Conservation (phyloP, 2,329 filamentous ascomycete species). For the Delphinella strobiligena region DNA sequence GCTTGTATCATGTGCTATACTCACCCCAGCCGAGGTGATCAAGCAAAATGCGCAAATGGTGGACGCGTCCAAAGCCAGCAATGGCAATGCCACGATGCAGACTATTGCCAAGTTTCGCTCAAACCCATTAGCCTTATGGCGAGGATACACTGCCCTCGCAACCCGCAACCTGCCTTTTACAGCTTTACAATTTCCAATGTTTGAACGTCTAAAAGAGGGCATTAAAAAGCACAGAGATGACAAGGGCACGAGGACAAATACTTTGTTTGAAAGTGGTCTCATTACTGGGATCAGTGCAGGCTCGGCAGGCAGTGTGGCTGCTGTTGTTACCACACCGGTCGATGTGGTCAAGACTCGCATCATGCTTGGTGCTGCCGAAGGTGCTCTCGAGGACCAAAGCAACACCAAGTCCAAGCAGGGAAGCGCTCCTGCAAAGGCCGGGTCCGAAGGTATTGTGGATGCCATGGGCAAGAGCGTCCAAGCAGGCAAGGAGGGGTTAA, state of each 20-base stretch:
- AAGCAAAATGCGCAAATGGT: slow-evolving; percentile 93
- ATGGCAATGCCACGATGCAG: slow-evolving; percentile 40
- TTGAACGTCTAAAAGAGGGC: slow-evolving; percentile 54
- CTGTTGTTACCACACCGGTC: slow-evolving; percentile 74
- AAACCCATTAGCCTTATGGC: slow-evolving; percentile 44
- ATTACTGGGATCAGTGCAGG: slow-evolving; percentile 67
- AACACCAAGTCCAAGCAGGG: slow-evolving; percentile 1
- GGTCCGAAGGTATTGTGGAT: slow-evolving; percentile 20
- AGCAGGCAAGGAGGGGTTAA: slow-evolving; percentile 17
- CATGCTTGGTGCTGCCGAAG: slow-evolving; percentile 56
- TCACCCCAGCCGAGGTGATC: slow-evolving; percentile 80
- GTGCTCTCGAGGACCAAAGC: slow-evolving; percentile 14
- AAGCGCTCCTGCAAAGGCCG: slow-evolving; percentile 10
- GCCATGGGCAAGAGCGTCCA: slow-evolving; percentile 28
- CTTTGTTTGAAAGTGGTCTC: slow-evolving; percentile 52
- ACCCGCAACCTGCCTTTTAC: slow-evolving; percentile 80
- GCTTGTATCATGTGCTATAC: slow-evolving; percentile 71
- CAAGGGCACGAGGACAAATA: slow-evolving; percentile 24
- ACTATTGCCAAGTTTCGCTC: slow-evolving; percentile 46
- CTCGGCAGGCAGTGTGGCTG: slow-evolving; percentile 59
- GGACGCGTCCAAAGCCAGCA: slow-evolving; percentile 23
- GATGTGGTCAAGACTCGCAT: slow-evolving; percentile 85
- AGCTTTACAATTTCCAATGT: slow-evolving; percentile 77
- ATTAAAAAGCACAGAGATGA: slow-evolving; percentile 37
- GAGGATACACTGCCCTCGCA: slow-evolving; percentile 69